Base-by-base conservation (phyloP, 257 asterid genomes). In the Henckelia pumila region DNA sequence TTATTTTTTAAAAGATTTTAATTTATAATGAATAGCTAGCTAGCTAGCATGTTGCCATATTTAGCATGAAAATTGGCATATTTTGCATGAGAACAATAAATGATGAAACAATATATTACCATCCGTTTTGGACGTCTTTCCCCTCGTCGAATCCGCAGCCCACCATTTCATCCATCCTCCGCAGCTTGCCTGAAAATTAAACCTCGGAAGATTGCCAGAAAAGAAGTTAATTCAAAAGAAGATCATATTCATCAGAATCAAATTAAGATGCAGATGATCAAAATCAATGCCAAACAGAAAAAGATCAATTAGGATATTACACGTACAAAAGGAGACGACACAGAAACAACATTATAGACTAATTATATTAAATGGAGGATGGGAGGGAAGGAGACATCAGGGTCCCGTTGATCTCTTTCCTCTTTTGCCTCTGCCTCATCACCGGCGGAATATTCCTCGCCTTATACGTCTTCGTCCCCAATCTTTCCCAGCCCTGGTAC, bases 361-460 rank as follows among this genome's bases (percentile, higher is more conserved):
- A 26, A 26, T 25, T 1, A 25, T 13, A 59, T 61, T 37, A 76
- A 76, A 81, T 84, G 86, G 89, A 76, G 72, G 86, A 78, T 69
- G 83, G 73, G 64, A 85, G 77, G 85, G 85, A 75, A 66, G 79
- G 84, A 59, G 95, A 89, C 67, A 16, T 77, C 13, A 72, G 89
- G 78, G 84, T 87, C 33, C 89, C 96, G 0, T 61, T 89, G 22
- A 78, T 78, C 33, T 80, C 86, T 28, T 57, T 83, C 66, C 19
- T 87, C 4, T 84, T 89, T 73, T 83, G 83, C 82, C 80, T 89
- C 25, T 76, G 81, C 77, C 86, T 85, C 44, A 26, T 58, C 30
- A 56, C 81, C 20, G 96, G 96, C 60, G 96, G 96, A 3, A 29
- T 83, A 10, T 63, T 87, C 77, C 95, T 89, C 40, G 70, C 76